A percentile compares a stretch with the other conserved stretches of the same genome.
These are phyloP conservation scores for Eleusine coracana DNA, from an alignment of 176 grass and related monocot genomes.

Conservation along the genomic window DNA sequence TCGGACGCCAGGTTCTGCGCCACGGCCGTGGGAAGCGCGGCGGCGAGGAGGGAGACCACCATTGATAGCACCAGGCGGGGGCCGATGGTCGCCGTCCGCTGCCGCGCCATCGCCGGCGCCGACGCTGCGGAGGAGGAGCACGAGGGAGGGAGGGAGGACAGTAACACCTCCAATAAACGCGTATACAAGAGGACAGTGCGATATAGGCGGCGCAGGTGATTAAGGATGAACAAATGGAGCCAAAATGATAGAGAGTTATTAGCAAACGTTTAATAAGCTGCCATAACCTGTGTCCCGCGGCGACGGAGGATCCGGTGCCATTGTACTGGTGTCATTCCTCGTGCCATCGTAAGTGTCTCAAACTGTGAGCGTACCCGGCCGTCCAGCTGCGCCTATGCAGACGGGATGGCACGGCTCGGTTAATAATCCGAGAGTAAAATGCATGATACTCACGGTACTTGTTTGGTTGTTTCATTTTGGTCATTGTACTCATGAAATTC, in stretches of 20 bases:
- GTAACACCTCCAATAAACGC: neutral
- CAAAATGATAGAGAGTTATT: neutral
- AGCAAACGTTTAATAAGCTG: neutral
- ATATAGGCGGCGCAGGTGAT: neutral
- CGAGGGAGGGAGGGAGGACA: too few relatives aligned
- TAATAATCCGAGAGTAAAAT: neutral
- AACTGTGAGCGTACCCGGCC: neutral
- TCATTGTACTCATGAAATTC: too few relatives aligned
- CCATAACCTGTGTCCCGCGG: neutral
- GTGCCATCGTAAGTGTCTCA: neutral
- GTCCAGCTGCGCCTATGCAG: constrained; percentile 19
- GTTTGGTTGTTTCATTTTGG: too few relatives aligned
- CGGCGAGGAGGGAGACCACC: neutral
- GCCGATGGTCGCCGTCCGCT: neutral
- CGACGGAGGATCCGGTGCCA: constrained; percentile 22
- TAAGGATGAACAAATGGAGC: neutral
- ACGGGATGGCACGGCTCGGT: neutral
- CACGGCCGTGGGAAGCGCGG: neutral
- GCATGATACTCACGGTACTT: too few relatives aligned
- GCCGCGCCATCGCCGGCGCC: constrained; percentile 10
- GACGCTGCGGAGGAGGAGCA: neutral
- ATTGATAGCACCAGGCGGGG: neutral
- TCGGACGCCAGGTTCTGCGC: constrained; percentile 49
- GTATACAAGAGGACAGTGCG: neutral
- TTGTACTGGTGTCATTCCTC: neutral